A percentile compares a stretch with the other conserved stretches of the same genome.
These are phyloP conservation scores for Ophiostoma quercus DNA, from an alignment of 2,329 filamentous ascomycete genomes.

Conservation along the genomic window DNA sequence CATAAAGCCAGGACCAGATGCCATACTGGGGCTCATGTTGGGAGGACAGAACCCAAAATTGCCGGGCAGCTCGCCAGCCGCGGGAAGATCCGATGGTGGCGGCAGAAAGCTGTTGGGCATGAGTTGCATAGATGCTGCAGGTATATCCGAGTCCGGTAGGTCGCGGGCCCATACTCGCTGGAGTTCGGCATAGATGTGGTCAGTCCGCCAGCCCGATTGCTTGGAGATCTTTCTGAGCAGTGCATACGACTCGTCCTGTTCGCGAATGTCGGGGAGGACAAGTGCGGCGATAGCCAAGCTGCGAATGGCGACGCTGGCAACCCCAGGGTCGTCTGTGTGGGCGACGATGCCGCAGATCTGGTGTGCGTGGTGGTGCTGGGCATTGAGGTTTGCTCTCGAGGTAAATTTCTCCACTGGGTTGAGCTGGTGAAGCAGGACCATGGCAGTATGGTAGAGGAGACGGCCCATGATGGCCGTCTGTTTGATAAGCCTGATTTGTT, in stretches of 20 bases:
- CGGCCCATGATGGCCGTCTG: constrained; percentile 73
- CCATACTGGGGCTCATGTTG: neutral
- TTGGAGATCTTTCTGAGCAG: constrained; percentile 71
- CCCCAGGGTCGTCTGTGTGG: constrained; percentile 73
- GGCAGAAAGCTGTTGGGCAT: neutral
- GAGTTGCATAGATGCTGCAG: neutral
- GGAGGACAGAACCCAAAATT: neutral
- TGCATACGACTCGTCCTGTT: constrained; percentile 74
- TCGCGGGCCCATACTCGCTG: constrained; percentile 75
- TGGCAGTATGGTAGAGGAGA: constrained; percentile 83
- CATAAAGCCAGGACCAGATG: neutral
- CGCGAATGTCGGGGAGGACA: constrained; percentile 59
- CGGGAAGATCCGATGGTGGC: neutral
- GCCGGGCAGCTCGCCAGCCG: neutral
- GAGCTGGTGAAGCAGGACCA: constrained; percentile 72
- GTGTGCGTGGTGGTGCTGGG: constrained; percentile 69
- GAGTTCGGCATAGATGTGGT: constrained; percentile 65
- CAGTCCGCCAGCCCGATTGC: constrained; percentile 74
- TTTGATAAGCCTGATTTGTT: constrained; percentile 63
- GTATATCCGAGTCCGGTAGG: constrained; percentile 29
- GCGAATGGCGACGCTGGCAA: constrained; percentile 72
- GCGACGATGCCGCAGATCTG: constrained; percentile 86
- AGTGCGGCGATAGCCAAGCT: constrained; percentile 73
- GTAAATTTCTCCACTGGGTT: constrained; percentile 63
- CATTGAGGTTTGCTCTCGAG: constrained; percentile 60